Base-by-base conservation (phyloP, 1,284 basidiomycete genomes). In the Marasmius tenuissimus region DNA sequence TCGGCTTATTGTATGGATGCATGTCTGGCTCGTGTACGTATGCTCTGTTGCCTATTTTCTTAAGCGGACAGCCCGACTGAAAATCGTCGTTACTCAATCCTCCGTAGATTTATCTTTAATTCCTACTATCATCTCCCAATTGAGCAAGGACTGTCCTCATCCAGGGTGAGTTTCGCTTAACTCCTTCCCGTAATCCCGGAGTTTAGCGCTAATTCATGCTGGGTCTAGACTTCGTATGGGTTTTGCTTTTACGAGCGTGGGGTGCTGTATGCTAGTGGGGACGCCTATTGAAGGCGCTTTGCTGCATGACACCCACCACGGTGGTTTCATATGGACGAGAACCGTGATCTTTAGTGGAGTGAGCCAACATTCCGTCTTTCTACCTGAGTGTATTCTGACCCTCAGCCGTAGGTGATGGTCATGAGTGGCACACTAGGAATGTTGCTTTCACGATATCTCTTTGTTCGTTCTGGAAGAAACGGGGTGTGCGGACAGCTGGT, bases 191-290 rank as follows among this genome's bases (percentile, higher is more conserved):
- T n/a, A 45, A 16, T 35, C 52, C 6, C 27, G 11, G 27, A 11
- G 14, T 20, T 11, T 18, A 22, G 51, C 20, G 37, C 14, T 8
- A 45, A 1, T 20, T 22, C 37, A 40, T 20, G 39, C 20, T n/a
- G 12, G 18, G 40, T 20, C 10, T 60, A 83, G 82, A 47, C 75
- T 78, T 9, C 76, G 83, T 27, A 82, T 84, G 78, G 83, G 83
- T n/a, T 70, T 83, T 39, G 82, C 81, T 1, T 85, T 83, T 66
- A 78, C 81, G 9, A 69, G 78, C 61, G 80, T 82, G n/a, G 79
- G 77, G 8, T 62, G 78, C 34, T 76, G 80, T n/a, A 72, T 79
- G 63, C 75, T 84, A 11, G 65, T 80, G n/a, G 82, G 82, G 6
- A 80, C 79, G n/a, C 82, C 81, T 4, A 79, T 81, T 47, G 74